Evolutionary conservation across 176 grass and related monocot genomes (phyloP), one percentile per base, ranked within the genome.

Genomic region (Cymbopogon citratus): DNA sequence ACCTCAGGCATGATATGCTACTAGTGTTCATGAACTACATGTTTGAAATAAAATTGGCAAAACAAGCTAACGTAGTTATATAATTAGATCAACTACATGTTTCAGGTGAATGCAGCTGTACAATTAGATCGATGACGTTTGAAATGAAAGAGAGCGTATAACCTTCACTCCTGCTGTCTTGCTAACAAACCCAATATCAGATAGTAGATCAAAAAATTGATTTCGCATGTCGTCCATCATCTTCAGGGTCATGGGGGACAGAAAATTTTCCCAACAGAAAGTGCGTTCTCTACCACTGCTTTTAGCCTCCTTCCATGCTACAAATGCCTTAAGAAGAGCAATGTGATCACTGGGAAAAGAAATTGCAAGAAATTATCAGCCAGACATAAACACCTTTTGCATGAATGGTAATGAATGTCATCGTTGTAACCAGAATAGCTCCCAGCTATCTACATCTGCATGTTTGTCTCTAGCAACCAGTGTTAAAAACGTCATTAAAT

Each of bases 161-260:
- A 98, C 95, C 92, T 94, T 90, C 66, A 88, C 62, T 63, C 90
- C 92, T 89, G 67, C 78, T 77, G 78, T 60, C 79, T 94, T 98
- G 88, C 63, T 91, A 81, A 98, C 90, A 88, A 98, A 98, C 46
- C 95, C 95, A 83, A 98, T 98, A 75, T 89, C 90, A 84, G 90
- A 91, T 81, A 98, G 80, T 74, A 94, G 80, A 93, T 94, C 92
- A 87, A 98, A 68, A 74, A 94, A 98, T 72, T 98, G 95, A 76
- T 88, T 91, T 59, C 88, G 86, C 95, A 94, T 94, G 84, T 93
- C 92, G 2, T 94, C 95, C 90, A 98, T 98, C 95, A 98, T 94
- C 81, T 94, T 85, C 76, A 98, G 81, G 63, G 92, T 89, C 69
- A 92, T 75, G 36, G 92, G 84, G 56, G 95, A 94, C 38, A 94